phyloP scores from a whole-genome alignment of 768 basidiomycete species.

The Russula sp. region DNA sequence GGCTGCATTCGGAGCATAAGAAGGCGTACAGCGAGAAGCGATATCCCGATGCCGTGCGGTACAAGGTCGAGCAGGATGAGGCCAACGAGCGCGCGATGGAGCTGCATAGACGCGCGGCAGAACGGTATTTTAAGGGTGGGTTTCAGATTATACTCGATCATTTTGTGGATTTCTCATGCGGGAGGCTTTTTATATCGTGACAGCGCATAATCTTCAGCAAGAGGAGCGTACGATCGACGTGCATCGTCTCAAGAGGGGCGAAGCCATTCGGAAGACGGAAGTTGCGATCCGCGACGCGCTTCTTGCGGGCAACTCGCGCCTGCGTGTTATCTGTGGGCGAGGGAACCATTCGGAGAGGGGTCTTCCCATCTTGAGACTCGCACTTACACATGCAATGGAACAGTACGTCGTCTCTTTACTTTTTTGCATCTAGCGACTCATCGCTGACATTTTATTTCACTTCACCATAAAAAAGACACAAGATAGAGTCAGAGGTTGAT shows the following conservation, averaged over 20 bases:
- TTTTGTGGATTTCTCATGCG: background rate
- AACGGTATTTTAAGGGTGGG: constrained; percentile 31
- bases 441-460: background rate
- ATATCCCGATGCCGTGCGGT: constrained; percentile 24
- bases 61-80: constrained; percentile 28
- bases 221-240: constrained; percentile 31
- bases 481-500: constrained; percentile 26
- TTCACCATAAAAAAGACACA: constrained; percentile 20
- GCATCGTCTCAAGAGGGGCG: constrained; percentile 29
- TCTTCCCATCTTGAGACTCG: constrained; percentile 29
- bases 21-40: constrained; percentile 24
- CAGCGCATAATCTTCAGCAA: constrained; percentile 29
- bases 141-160: background rate
- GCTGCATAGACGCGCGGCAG: constrained; percentile 30
- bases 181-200: background rate
- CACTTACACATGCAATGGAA: constrained; percentile 27
- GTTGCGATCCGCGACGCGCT: constrained; percentile 29
- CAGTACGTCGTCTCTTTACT: constrained; percentile 21
- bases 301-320: constrained; percentile 25
- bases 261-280: constrained; percentile 29
- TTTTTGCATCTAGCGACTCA: too few relatives aligned
- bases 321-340: constrained; percentile 31
- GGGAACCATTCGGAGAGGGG: constrained; percentile 29
- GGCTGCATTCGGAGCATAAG: constrained; percentile 22
- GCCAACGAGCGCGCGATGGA: constrained; percentile 26